Percentiles rank a stretch among this genome's conserved stretches.
These are phyloP conservation scores for Cladosporium austrohemisphaericum DNA, from an alignment of 2,329 filamentous ascomycete genomes.

Conservation along the genomic window DNA sequence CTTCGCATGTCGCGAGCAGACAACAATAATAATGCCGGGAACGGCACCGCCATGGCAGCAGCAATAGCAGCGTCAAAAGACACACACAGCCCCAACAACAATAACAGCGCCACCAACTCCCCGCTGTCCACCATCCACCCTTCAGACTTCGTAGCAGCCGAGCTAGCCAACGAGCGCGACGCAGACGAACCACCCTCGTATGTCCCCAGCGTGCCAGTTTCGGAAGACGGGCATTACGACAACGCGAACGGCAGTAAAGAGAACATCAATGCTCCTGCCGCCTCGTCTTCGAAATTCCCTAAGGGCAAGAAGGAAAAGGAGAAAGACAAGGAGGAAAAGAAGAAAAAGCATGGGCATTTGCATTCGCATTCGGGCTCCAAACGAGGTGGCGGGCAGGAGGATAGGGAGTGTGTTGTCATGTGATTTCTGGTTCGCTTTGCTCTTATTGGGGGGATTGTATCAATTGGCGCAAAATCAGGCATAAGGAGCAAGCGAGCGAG, in stretches of 20 bases:
- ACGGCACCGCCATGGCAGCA: not conserved
- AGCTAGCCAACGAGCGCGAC: conserved; percentile 13
- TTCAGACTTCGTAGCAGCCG: conserved; percentile 15
- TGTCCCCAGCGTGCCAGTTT: conserved; percentile 3
- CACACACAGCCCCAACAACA: no score
- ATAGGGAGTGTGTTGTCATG: conserved; percentile 45
- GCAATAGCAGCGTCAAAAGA: no score
- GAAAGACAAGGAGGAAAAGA: conserved; percentile 29
- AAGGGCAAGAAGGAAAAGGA: conserved; percentile 27
- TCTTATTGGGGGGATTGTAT: not conserved
- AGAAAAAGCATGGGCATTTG: conserved; percentile 25
- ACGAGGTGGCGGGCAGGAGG: conserved; percentile 31
- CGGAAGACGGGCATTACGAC: conserved; percentile 12
- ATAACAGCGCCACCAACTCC: conserved; percentile 1
- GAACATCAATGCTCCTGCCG: not conserved
- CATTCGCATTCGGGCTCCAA: conserved; percentile 17
- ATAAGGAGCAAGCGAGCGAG: no score
- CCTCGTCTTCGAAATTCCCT: conserved; percentile 17
- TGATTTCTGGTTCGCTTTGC: conserved; percentile 22
- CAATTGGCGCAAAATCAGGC: no score
- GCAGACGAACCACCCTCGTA: conserved; percentile 7
- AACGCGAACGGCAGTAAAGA: conserved; percentile 5
- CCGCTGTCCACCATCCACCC: conserved; percentile 7
- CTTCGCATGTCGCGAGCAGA: conserved; percentile 32
- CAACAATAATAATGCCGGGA: not conserved